Evolutionary conservation across 2,329 filamentous ascomycete genomes (phyloP).

Genomic region (Fusarium verrucosum): DNA sequence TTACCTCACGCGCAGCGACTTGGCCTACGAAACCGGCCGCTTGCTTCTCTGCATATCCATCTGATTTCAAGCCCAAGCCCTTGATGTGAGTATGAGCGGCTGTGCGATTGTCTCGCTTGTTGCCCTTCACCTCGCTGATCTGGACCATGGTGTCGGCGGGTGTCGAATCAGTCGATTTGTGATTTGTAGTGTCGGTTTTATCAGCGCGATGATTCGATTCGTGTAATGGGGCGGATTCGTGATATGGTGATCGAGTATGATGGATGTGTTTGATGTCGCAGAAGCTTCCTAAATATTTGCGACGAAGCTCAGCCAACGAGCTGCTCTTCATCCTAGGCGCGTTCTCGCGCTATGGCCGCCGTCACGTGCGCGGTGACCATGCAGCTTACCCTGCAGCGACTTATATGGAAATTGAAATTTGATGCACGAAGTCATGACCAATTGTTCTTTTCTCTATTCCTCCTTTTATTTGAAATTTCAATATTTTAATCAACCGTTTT

Average conservation of each 20-base stretch:
- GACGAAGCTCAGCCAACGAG: conserved; percentile 45
- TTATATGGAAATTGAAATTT: background rate
- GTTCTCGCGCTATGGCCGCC: conserved; percentile 29
- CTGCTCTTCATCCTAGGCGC: conserved; percentile 41
- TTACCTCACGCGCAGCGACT: conserved; percentile 84
- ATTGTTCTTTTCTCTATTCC: too few species aligned
- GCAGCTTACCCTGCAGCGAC: conserved; percentile 19
- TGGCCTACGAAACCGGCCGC: conserved; percentile 91
- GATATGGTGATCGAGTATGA: conserved; percentile 10
- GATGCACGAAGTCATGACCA: too few species aligned
- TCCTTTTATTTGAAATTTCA: too few species aligned
- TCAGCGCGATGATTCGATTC: conserved; percentile 7
- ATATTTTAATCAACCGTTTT: too few species aligned
- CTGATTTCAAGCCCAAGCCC: conserved; percentile 84
- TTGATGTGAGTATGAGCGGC: conserved; percentile 98
- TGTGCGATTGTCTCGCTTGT: conserved; percentile 93
- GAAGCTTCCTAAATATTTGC: conserved; percentile 49
- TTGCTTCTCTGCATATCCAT: conserved; percentile 85
- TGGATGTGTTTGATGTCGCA: conserved; percentile 33
- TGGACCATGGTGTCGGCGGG: conserved; percentile 73
- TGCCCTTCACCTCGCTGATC: conserved; percentile 94
- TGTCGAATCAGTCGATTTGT: conserved; percentile 29
- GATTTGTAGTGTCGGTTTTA: background rate
- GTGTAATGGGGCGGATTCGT: conserved; percentile 10
- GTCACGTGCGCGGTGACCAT: conserved; percentile 41